Percentiles rank a stretch among this genome's conserved stretches.
These are phyloP conservation scores for Annona squamosa DNA, from an alignment of 164 flowering plant species.

Conservation along the genomic window DNA sequence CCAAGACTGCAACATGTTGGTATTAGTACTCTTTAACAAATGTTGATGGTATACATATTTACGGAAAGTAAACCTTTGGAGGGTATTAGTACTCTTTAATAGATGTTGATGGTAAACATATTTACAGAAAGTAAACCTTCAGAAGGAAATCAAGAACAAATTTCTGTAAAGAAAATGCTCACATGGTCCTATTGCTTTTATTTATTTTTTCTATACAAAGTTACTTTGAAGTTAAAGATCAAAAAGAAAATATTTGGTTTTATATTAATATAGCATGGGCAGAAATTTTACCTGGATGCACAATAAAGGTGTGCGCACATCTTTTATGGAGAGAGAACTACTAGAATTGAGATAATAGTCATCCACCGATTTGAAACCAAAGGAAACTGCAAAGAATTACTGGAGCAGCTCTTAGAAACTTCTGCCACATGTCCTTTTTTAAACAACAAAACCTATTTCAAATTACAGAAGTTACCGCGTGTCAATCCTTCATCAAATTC, in stretches of 20 bases:
- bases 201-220: background rate
- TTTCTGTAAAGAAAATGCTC: background rate
- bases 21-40: too few relatives aligned
- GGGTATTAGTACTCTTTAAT: too few relatives aligned
- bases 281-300: slow-evolving; percentile 71
- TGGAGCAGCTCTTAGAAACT: slow-evolving; percentile 11
- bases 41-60: too few relatives aligned
- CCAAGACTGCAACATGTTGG: too few relatives aligned
- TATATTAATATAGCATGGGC: background rate
- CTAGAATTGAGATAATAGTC: slow-evolving; percentile 81
- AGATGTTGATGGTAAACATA: too few relatives aligned
- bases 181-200: background rate
- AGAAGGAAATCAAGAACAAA: too few relatives aligned
- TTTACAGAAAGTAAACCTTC: too few relatives aligned
- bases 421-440: background rate
- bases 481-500: slow-evolving; percentile 87
- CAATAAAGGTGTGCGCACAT: slow-evolving; percentile 65
- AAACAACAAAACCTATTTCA: slow-evolving; percentile 1
- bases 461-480: slow-evolving; percentile 36
- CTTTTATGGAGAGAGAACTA: slow-evolving; percentile 68
- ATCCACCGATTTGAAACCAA: slow-evolving; percentile 90
- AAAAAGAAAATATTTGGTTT: background rate
- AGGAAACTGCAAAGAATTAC: slow-evolving; percentile 54
- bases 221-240: background rate
- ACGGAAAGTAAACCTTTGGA: too few relatives aligned